Evolutionary conservation across 2,329 filamentous ascomycete genomes (phyloP).

Genomic region (Diaporthe eres): DNA sequence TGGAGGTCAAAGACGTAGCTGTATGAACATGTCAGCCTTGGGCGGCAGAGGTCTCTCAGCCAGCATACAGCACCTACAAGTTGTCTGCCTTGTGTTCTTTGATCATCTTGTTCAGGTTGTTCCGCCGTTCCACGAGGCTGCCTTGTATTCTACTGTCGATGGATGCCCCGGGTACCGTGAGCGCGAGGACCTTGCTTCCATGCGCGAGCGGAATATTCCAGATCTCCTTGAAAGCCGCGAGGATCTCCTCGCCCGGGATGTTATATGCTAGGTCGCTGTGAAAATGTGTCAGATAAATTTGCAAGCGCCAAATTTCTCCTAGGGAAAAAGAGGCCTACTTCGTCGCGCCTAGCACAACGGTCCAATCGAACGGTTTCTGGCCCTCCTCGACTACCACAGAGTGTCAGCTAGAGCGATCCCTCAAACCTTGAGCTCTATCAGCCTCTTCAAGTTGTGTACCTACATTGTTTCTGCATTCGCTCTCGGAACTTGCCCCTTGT

Average conservation of each 20-base stretch:
- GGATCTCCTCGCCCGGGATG: slow-evolving; percentile 58
- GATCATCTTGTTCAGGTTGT: slow-evolving; percentile 68
- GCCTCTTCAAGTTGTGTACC: neutral
- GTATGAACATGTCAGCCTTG: slow-evolving; percentile 1
- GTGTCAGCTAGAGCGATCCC: neutral
- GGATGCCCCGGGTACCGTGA: slow-evolving; percentile 72
- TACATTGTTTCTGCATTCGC: slow-evolving; percentile 48
- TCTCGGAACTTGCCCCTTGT: slow-evolving; percentile 44
- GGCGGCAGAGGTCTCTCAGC: neutral
- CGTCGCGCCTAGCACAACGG: slow-evolving; percentile 74
- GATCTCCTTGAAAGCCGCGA: slow-evolving; percentile 61
- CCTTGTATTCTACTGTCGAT: slow-evolving; percentile 42
- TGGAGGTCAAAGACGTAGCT: slow-evolving; percentile 73
- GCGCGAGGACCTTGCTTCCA: slow-evolving; percentile 70
- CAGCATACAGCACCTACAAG: slow-evolving; percentile 61
- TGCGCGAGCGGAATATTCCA: slow-evolving; percentile 66
- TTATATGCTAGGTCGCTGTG: slow-evolving; percentile 64
- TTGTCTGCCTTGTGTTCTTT: slow-evolving; percentile 61
- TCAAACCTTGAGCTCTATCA: neutral
- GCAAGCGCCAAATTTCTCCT: neutral
- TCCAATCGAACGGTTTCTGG: slow-evolving; percentile 66
- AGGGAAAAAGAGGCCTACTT: slow-evolving; percentile 55
- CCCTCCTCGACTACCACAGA: slow-evolving; percentile 29
- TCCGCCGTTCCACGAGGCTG: slow-evolving; percentile 29
- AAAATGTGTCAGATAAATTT: neutral